Evolutionary conservation across 2,329 filamentous ascomycete genomes (phyloP).

Genomic region (Didymella pomorum): DNA sequence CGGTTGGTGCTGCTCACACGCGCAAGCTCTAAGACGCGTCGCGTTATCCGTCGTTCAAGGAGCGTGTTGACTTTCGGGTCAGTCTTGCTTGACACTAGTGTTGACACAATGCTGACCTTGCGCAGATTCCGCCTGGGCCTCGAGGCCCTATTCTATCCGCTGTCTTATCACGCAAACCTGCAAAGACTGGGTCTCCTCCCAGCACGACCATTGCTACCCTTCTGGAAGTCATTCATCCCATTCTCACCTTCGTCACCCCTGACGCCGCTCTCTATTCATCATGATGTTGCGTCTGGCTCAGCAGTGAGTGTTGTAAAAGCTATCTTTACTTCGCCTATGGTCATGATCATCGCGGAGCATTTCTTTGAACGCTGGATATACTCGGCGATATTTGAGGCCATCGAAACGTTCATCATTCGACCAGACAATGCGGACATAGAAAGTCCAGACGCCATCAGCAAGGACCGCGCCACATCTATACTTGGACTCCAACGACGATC

Average conservation of each 20-base stretch:
- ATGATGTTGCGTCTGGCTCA: slow-evolving; percentile 25
- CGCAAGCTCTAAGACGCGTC: slow-evolving; percentile 32
- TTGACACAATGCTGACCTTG: neutral
- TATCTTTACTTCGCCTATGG: slow-evolving; percentile 37
- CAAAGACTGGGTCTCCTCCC: slow-evolving; percentile 44
- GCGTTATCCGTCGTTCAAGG: slow-evolving; percentile 34
- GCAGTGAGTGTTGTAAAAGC: slow-evolving; percentile 25
- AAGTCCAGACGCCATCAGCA: slow-evolving; percentile 33
- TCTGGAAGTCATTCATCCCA: slow-evolving; percentile 38
- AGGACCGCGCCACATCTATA: slow-evolving; percentile 32
- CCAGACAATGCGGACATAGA: slow-evolving; percentile 42
- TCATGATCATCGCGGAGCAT: slow-evolving; percentile 38
- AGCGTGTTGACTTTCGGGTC: slow-evolving; percentile 33
- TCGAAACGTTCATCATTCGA: slow-evolving; percentile 40
- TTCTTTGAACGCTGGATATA: slow-evolving; percentile 40
- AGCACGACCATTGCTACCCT: slow-evolving; percentile 39
- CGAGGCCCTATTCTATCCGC: slow-evolving; percentile 43
- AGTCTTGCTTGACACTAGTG: slow-evolving; percentile 6
- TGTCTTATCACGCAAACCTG: slow-evolving; percentile 43
- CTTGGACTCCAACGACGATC: slow-evolving; percentile 37
- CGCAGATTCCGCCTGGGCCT: slow-evolving; percentile 40
- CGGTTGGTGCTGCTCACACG: slow-evolving; percentile 34
- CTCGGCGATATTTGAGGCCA: slow-evolving; percentile 38
- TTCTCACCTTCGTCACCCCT: slow-evolving; percentile 42
- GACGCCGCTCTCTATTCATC: slow-evolving; percentile 30